phyloP scores from a whole-genome alignment of 2,329 filamentous ascomycete genomes.

The Ophiostoma ips region DNA sequence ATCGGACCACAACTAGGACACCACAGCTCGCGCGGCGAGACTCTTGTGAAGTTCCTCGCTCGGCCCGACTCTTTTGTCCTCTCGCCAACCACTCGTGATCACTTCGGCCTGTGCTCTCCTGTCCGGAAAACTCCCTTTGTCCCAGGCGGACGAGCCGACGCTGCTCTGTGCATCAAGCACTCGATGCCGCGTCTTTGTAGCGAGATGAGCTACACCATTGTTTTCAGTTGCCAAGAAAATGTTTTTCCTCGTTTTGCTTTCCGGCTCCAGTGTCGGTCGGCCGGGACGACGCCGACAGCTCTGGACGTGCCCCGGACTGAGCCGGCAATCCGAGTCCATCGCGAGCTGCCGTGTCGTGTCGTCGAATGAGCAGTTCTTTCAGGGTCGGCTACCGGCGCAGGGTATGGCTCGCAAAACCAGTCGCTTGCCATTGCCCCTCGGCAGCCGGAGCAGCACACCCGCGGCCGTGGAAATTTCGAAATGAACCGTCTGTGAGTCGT shows the following conservation, averaged over 20 bases:
- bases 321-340: background rate
- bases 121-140: background rate
- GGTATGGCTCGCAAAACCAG: slow-evolving; percentile 1
- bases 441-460: too few relatives aligned
- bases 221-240: background rate
- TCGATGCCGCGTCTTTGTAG: slow-evolving; percentile 9
- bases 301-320: background rate
- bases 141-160: background rate
- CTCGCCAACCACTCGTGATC: background rate
- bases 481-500: background rate
- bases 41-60: background rate
- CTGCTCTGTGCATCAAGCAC: background rate
- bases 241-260: too few relatives aligned
- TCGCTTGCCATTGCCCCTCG: background rate
- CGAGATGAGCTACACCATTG: slow-evolving; percentile 10
- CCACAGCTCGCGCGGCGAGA: slow-evolving; percentile 8
- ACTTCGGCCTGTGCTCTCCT: background rate
- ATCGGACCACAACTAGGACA: background rate
- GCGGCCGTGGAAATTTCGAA: background rate
- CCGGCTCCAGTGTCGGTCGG: too few relatives aligned
- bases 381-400: too few relatives aligned
- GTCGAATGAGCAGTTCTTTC: too few relatives aligned
- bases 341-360: background rate
- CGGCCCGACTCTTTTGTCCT: background rate
- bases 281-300: too few relatives aligned